phyloP scores from a whole-genome alignment of 768 basidiomycete genomes.

The Calocera viscosa region DNA sequence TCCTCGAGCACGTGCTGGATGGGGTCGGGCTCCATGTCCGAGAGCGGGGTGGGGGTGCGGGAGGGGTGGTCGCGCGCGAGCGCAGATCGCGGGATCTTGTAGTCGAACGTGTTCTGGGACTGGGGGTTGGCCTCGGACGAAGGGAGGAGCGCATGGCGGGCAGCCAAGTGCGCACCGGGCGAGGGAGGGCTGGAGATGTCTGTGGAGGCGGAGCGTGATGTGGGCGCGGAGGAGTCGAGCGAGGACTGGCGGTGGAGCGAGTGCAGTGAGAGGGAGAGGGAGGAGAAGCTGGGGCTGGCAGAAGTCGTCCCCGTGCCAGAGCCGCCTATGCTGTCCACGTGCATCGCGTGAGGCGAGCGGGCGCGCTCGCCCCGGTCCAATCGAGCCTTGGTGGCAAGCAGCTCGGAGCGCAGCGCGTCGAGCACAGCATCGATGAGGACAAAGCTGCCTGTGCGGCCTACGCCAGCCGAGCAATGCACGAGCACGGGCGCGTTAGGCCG shows the following conservation, averaged over 20 bases:
- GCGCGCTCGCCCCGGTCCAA: not conserved
- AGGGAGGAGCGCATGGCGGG: not conserved
- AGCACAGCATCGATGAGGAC: conserved; percentile 81
- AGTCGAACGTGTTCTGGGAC: not conserved
- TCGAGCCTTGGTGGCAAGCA: conserved; percentile 20
- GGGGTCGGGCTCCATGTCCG: conserved; percentile 53
- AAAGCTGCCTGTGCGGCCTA: conserved; percentile 88
- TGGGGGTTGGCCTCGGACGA: not conserved
- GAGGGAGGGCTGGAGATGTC: not conserved
- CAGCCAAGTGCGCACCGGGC: not conserved
- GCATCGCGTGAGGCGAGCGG: conserved; percentile 15
- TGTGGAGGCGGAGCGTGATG: not conserved
- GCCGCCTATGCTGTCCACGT: conserved; percentile 19
- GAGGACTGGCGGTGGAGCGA: not conserved
- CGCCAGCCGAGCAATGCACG: conserved; percentile 87
- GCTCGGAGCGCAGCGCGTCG: conserved; percentile 55
- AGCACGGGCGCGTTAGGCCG: conserved; percentile 40
- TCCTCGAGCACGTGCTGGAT: conserved; percentile 75
- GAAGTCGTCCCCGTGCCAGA: too few species aligned
- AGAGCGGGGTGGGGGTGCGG: conserved; percentile 43
- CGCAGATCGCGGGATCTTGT: conserved; percentile 10
- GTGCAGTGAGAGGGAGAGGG: not conserved
- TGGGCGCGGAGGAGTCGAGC: not conserved
- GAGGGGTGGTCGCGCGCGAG: conserved; percentile 20
- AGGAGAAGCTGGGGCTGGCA: not conserved